phyloP scores from a whole-genome alignment of 441 rosid genomes.

The Pelargonium fulgidum region DNA sequence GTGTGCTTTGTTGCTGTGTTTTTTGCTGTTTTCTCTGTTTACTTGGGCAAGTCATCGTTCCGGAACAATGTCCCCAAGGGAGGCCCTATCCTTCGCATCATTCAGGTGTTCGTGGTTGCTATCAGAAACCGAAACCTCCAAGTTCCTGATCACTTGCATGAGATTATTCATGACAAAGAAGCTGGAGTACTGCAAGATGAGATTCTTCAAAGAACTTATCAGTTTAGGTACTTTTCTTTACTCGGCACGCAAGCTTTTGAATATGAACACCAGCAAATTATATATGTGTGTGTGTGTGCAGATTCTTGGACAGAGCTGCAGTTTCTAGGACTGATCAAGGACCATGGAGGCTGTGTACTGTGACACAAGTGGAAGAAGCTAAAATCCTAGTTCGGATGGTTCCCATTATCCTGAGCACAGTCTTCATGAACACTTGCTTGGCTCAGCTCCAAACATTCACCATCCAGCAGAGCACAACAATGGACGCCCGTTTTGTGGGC shows the following conservation, averaged over 20 bases:
- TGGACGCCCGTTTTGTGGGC: conserved; percentile 35
- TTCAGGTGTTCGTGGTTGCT: conserved; percentile 48
- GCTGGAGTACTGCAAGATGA: conserved; percentile 25
- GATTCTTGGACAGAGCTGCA: conserved; percentile 58
- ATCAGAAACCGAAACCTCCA: conserved; percentile 38
- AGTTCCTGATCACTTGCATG: conserved; percentile 40
- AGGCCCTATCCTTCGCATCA: conserved; percentile 41
- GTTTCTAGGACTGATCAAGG: conserved; percentile 22
- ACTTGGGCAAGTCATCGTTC: conserved; percentile 47
- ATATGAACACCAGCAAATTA: too few species aligned
- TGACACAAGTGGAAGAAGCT: conserved; percentile 60
- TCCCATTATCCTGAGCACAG: conserved; percentile 50
- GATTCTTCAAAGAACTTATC: conserved; percentile 40
- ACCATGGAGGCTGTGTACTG: conserved; percentile 49
- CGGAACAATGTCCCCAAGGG: conserved; percentile 40
- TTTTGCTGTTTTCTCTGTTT: conserved; percentile 26
- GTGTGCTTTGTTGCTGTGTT: conserved; percentile 33
- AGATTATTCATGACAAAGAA: conserved; percentile 38
- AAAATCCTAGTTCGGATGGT: conserved; percentile 55
- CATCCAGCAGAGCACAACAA: conserved; percentile 52
- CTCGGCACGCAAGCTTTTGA: too few species aligned
- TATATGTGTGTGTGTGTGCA: conserved; percentile 11
- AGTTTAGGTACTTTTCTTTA: conserved; percentile 37
- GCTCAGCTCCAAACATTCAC: conserved; percentile 66
- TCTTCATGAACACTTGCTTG: conserved; percentile 59